Evolutionary conservation across 768 basidiomycete genomes (phyloP).

Genomic region (Epithele typhae): DNA sequence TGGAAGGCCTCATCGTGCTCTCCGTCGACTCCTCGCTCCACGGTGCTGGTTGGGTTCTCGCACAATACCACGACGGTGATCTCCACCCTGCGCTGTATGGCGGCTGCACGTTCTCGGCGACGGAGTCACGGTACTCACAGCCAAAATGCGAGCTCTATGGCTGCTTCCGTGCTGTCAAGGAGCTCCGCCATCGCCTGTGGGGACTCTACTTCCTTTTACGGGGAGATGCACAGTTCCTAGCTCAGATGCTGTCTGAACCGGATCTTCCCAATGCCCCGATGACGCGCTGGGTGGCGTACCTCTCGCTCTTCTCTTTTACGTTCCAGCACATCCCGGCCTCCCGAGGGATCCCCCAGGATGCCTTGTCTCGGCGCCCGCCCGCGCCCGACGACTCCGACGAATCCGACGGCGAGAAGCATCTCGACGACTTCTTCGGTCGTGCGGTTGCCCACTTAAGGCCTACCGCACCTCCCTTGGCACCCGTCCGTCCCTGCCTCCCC

Average conservation of each 20-base stretch:
- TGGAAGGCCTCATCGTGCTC: too few relatives aligned
- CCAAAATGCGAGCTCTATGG: conserved; percentile 28
- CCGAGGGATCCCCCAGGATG: conserved; percentile 26
- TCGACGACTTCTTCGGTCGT: too few relatives aligned
- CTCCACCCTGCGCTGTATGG: conserved; percentile 30
- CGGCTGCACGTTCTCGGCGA: conserved; percentile 25
- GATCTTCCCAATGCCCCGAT: conserved; percentile 35
- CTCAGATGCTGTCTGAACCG: conserved; percentile 38
- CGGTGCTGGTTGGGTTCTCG: conserved; percentile 35
- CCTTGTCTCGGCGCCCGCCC: conserved; percentile 26
- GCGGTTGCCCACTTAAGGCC: too few relatives aligned
- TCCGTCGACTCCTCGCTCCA: conserved; percentile 34
- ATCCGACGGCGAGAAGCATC: too few relatives aligned
- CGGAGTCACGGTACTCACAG: conserved; percentile 22
- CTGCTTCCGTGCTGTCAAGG: conserved; percentile 18
- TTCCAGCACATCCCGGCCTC: conserved; percentile 36
- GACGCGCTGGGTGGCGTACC: conserved; percentile 41
- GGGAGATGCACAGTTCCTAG: conserved; percentile 37
- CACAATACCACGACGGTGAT: conserved; percentile 24
- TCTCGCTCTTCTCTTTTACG: conserved; percentile 31
- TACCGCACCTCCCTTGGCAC: too few relatives aligned
- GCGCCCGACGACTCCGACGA: too few relatives aligned
- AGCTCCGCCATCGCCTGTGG: conserved; percentile 23
- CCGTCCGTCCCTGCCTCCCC: too few relatives aligned
- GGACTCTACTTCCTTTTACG: conserved; percentile 29